These are phyloP conservation scores for Serendipita sp. DNA, from an alignment of 1,284 basidiomycete species.

Conservation along the genomic window DNA sequence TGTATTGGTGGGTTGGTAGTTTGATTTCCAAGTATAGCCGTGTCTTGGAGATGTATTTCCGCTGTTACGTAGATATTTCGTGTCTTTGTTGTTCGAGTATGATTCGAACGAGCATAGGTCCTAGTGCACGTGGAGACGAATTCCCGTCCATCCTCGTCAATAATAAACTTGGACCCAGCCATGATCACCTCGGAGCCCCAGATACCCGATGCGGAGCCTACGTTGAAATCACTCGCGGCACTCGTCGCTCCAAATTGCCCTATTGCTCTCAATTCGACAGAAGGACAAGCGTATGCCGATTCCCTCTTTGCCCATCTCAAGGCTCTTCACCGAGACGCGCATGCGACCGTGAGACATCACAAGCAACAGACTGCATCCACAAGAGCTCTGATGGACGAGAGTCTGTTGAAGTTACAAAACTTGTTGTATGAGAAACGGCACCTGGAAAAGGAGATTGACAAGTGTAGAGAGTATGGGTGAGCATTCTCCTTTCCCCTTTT, in stretches of 20 bases:
- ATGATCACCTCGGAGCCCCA: background rate
- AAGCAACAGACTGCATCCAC: conserved; percentile 63
- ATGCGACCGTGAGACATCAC: conserved; percentile 47
- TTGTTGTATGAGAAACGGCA: conserved; percentile 71
- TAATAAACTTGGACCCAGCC: background rate
- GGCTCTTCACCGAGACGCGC: conserved; percentile 55
- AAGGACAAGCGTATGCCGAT: conserved; percentile 26
- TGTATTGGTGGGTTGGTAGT: too few species aligned
- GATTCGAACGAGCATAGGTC: too few species aligned
- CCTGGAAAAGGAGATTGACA: conserved; percentile 72
- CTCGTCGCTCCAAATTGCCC: conserved; percentile 27
- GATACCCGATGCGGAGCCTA: conserved; percentile 24
- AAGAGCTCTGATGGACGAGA: conserved; percentile 69
- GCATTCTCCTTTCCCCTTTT: conserved; percentile 17
- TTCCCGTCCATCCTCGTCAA: too few species aligned
- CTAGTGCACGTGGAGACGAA: too few species aligned
- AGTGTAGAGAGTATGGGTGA: conserved; percentile 74
- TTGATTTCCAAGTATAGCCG: too few species aligned
- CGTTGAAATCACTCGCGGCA: conserved; percentile 45
- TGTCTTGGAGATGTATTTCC: too few species aligned
- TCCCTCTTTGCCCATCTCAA: conserved; percentile 64
- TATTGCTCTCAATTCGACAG: background rate
- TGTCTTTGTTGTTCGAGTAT: too few species aligned
- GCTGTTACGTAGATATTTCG: too few species aligned
- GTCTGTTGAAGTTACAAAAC: conserved; percentile 66